A percentile compares a stretch with the other conserved stretches of the same genome.
These are phyloP conservation scores for Batrachochytrium dendrobatidis DNA, from an alignment of 371 early-diverging fungal genomes.

Conservation along the genomic window DNA sequence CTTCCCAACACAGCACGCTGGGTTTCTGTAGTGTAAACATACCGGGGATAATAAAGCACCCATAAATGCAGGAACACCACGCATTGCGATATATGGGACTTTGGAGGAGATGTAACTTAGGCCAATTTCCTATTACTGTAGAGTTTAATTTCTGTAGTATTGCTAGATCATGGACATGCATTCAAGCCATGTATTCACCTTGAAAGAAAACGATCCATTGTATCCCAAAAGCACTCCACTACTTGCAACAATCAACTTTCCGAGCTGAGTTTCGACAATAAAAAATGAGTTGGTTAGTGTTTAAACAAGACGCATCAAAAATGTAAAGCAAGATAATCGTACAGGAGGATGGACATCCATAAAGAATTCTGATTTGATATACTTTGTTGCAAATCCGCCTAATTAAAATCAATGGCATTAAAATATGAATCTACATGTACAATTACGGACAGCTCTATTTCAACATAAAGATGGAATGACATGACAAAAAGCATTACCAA, in stretches of 20 bases:
- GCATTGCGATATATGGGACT: constrained; percentile 82
- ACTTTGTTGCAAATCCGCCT: constrained; percentile 40
- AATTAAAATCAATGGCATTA: neutral
- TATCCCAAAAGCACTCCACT: constrained; percentile 86
- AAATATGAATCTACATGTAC: too few species aligned
- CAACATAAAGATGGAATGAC: neutral
- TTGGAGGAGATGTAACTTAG: constrained; percentile 49
- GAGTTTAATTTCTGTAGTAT: too few species aligned
- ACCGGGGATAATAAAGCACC: constrained; percentile 69
- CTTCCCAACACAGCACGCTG: too few species aligned
- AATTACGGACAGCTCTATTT: too few species aligned
- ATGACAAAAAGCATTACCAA: constrained; percentile 37
- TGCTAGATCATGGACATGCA: too few species aligned
- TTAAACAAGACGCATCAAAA: neutral
- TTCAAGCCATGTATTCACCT: constrained; percentile 21
- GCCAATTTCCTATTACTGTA: constrained; percentile 34
- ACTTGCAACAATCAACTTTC: constrained; percentile 95
- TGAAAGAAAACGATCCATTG: constrained; percentile 82
- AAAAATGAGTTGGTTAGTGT: neutral
- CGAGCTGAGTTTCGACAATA: constrained; percentile 45
- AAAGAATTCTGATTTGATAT: constrained; percentile 40
- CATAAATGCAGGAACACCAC: constrained; percentile 62
- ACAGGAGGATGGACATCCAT: constrained; percentile 51
- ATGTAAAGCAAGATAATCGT: neutral
- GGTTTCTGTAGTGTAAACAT: too few species aligned